Conservation (phyloP, 768 basidiomycete species). For the Xerocomellus amylosporus region DNA sequence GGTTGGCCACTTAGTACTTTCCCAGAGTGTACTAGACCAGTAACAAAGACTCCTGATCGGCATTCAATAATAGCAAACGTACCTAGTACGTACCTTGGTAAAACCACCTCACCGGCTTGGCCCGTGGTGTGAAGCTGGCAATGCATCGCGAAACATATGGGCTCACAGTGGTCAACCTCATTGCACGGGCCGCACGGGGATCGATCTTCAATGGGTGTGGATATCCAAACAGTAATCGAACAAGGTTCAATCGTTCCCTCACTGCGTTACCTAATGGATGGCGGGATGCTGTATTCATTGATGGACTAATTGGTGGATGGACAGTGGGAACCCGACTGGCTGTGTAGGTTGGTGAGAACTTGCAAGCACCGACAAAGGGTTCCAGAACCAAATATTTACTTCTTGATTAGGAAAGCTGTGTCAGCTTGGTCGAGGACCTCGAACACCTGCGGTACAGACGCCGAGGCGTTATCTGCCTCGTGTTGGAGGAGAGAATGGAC, state of each 20-base stretch:
- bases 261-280: slow-evolving; percentile 7
- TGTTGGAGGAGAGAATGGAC: slow-evolving; percentile 7
- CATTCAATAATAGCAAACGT: background rate
- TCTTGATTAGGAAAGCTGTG: slow-evolving; percentile 13
- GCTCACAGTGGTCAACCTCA: slow-evolving; percentile 7
- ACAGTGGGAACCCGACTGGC: background rate
- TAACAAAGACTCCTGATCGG: slow-evolving; percentile 5
- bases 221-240: background rate
- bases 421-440: slow-evolving; percentile 10
- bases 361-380: slow-evolving; percentile 1
- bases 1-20: background rate
- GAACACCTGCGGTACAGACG: slow-evolving; percentile 28
- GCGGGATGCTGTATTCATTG: slow-evolving; percentile 20
- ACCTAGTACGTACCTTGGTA: background rate
- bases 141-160: background rate
- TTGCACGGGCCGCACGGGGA: slow-evolving; percentile 1
- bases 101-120: slow-evolving; percentile 6
- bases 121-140: background rate
- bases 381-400: slow-evolving; percentile 8
- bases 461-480: slow-evolving; percentile 30
- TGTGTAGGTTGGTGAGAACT: background rate
- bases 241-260: slow-evolving; percentile 1
- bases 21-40: slow-evolving; percentile 10
- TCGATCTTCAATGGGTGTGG: background rate
- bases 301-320: background rate